A percentile compares a stretch with the other conserved stretches of the same genome.
These are phyloP conservation scores for Mallotus repandus DNA, from an alignment of 441 rosid species.

Conservation along the genomic window DNA sequence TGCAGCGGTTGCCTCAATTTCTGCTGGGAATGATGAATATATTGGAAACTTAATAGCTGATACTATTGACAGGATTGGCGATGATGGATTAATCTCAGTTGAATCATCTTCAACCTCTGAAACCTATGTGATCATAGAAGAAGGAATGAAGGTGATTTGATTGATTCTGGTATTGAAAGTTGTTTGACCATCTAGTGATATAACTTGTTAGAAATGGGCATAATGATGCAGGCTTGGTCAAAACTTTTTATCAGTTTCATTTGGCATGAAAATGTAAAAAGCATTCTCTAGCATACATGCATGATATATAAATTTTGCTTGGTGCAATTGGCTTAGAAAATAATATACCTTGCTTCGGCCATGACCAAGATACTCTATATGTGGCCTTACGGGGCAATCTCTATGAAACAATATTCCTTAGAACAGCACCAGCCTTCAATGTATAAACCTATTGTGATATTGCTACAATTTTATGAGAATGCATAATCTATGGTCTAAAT, in stretches of 20 bases:
- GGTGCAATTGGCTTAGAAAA: conserved; percentile 4
- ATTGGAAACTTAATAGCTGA: conserved; percentile 77
- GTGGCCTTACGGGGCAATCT: background rate
- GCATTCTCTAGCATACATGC: background rate
- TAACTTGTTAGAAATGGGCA: conserved; percentile 1
- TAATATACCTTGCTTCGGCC: background rate
- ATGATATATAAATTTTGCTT: background rate
- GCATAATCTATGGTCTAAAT: conserved; percentile 2
- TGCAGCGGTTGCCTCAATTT: conserved; percentile 89
- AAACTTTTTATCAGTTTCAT: background rate
- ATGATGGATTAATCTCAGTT: conserved; percentile 79
- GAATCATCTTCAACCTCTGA: conserved; percentile 77
- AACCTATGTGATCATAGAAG: conserved; percentile 71
- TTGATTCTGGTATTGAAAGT: conserved; percentile 18
- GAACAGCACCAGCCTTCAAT: background rate
- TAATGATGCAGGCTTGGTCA: no score
- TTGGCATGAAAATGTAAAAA: background rate
- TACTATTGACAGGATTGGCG: conserved; percentile 75
- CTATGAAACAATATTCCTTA: background rate
- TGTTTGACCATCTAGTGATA: conserved; percentile 1
- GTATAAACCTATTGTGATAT: background rate
- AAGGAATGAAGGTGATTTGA: conserved; percentile 82
- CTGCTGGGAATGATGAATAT: conserved; percentile 89
- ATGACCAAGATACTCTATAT: background rate
- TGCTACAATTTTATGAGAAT: background rate